A percentile compares a stretch with the other conserved stretches of the same genome.
Conservation (phyloP, 129 eudicot species). For the Sambucus nigra region DNA sequence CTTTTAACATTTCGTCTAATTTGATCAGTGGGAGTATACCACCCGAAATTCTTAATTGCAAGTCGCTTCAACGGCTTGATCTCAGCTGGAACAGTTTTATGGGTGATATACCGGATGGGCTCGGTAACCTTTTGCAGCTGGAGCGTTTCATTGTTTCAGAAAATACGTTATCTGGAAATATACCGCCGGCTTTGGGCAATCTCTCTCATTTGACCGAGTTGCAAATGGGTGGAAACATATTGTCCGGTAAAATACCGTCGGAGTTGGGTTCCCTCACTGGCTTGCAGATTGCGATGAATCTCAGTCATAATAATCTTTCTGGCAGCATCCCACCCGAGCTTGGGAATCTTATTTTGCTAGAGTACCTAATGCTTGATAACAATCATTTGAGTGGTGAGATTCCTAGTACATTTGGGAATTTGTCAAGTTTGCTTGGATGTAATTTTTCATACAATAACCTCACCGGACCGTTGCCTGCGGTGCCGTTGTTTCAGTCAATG, state of each 20-base stretch:
- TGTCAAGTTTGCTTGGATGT: slow-evolving; percentile 73
- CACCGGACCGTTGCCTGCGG: slow-evolving; percentile 67
- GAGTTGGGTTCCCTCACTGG: slow-evolving; percentile 72
- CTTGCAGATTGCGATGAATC: slow-evolving; percentile 76
- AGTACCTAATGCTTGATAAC: slow-evolving; percentile 59
- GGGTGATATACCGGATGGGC: slow-evolving; percentile 46
- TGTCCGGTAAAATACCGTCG: slow-evolving; percentile 68
- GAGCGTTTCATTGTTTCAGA: slow-evolving; percentile 74
- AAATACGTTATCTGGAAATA: slow-evolving; percentile 63
- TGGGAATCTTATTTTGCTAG: slow-evolving; percentile 74
- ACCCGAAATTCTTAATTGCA: slow-evolving; percentile 52
- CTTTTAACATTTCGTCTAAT: slow-evolving; percentile 74
- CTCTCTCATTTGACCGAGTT: slow-evolving; percentile 75
- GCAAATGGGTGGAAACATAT: slow-evolving; percentile 79
- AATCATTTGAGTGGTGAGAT: slow-evolving; percentile 75
- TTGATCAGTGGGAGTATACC: slow-evolving; percentile 60
- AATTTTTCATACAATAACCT: slow-evolving; percentile 75
- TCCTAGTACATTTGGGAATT: slow-evolving; percentile 67
- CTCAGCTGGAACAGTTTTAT: slow-evolving; percentile 62
- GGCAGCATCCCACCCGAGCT: slow-evolving; percentile 71
- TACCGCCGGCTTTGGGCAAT: slow-evolving; percentile 66
- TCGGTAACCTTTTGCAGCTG: slow-evolving; percentile 62
- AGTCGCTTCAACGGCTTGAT: slow-evolving; percentile 83
- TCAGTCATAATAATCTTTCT: slow-evolving; percentile 71
- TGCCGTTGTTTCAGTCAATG: slow-evolving; percentile 67